These are phyloP conservation scores for Mycena citricolor DNA, from an alignment of 1,284 basidiomycete species.

Conservation along the genomic window DNA sequence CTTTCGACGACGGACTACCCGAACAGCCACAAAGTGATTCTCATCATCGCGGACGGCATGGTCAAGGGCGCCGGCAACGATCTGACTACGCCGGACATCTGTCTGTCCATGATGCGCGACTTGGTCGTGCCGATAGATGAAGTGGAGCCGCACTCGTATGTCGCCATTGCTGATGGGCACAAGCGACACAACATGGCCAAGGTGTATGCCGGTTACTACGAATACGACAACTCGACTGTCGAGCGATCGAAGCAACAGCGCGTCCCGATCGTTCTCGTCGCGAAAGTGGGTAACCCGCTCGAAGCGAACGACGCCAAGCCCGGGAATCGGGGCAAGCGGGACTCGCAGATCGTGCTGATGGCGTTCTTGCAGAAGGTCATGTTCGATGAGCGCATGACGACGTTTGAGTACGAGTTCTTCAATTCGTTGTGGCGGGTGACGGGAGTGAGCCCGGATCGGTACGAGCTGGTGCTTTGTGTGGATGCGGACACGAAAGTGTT, in stretches of 20 bases:
- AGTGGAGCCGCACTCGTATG: slow-evolving; percentile 94
- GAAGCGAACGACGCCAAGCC: slow-evolving; percentile 91
- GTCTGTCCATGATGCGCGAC: slow-evolving; percentile 97
- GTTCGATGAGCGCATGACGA: slow-evolving; percentile 99
- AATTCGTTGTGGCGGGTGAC: slow-evolving; percentile 94
- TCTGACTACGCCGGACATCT: slow-evolving; percentile 92
- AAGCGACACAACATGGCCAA: slow-evolving; percentile 99
- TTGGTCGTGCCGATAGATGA: slow-evolving; percentile 82
- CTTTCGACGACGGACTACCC: slow-evolving; percentile 98
- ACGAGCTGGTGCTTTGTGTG: slow-evolving; percentile 95
- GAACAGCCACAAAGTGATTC: slow-evolving; percentile 94
- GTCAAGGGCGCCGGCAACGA: slow-evolving; percentile 93
- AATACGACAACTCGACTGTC: slow-evolving; percentile 90
- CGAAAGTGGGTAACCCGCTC: slow-evolving; percentile 90
- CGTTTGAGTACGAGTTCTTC: slow-evolving; percentile 99
- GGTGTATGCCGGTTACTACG: slow-evolving; percentile 97
- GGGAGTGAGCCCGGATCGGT: slow-evolving; percentile 94
- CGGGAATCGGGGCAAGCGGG: slow-evolving; percentile 98
- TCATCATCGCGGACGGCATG: slow-evolving; percentile 98
- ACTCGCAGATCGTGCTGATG: slow-evolving; percentile 98
- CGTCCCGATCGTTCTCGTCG: slow-evolving; percentile 93
- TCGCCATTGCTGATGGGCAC: slow-evolving; percentile 98
- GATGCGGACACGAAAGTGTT: slow-evolving; percentile 99
- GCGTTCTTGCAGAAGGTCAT: slow-evolving; percentile 97
- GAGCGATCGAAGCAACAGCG: slow-evolving; percentile 96